phyloP scores from a whole-genome alignment of 441 rosid genomes.

The Bocquillonia castaneifolia region DNA sequence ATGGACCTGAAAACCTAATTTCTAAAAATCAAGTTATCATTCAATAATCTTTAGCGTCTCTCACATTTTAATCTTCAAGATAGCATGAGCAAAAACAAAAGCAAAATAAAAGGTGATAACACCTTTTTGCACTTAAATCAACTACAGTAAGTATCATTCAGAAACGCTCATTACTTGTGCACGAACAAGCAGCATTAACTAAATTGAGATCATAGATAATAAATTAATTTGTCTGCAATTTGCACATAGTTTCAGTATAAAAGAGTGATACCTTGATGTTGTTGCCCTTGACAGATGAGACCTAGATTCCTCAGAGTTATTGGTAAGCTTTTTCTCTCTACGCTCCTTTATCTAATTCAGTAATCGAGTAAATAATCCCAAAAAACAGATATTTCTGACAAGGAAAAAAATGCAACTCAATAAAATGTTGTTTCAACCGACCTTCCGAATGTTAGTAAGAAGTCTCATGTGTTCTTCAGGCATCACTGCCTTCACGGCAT shows the following conservation, averaged over 20 bases:
- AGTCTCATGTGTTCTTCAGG: constrained; percentile 95
- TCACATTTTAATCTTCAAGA: not conserved
- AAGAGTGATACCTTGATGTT: constrained; percentile 56
- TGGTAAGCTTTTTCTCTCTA: constrained; percentile 58
- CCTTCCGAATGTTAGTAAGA: constrained; percentile 89
- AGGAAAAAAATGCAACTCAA: not conserved
- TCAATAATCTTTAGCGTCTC: not conserved
- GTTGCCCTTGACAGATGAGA: constrained; percentile 72
- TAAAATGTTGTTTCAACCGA: constrained; percentile 21
- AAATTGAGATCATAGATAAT: not conserved
- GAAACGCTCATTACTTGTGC: not conserved
- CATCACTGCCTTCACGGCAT: constrained; percentile 94
- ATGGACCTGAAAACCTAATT: not conserved
- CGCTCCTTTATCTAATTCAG: constrained; percentile 68
- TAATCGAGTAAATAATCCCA: constrained; percentile 9
- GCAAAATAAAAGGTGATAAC: too few species aligned
- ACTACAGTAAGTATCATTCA: not conserved
- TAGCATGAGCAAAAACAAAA: not conserved
- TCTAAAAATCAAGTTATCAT: not conserved
- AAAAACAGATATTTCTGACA: constrained; percentile 15
- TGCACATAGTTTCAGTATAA: not conserved
- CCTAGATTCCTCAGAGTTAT: constrained; percentile 54
- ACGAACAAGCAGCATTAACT: not conserved
- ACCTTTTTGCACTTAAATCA: not conserved
- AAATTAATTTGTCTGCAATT: not conserved